phyloP scores from a whole-genome alignment of 2,329 filamentous ascomycete species.

The Xylariaceae sp. region DNA sequence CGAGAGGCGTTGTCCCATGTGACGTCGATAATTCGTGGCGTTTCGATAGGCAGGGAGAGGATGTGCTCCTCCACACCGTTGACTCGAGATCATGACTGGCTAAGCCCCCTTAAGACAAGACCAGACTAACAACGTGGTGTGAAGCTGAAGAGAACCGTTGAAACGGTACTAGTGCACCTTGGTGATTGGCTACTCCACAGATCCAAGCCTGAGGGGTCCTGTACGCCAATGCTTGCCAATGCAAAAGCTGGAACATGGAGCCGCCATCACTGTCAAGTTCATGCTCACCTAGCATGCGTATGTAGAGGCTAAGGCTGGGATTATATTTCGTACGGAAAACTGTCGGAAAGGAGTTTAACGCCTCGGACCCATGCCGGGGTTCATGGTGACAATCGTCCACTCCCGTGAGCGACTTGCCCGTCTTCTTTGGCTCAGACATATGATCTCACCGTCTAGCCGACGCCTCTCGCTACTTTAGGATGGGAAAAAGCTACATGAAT shows the following conservation, averaged over 20 bases:
- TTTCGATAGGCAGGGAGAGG: background rate
- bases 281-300: background rate
- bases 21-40: constrained; percentile 9
- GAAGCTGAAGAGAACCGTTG: constrained; percentile 20
- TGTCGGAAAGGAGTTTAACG: constrained; percentile 22
- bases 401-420: constrained; percentile 6
- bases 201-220: constrained; percentile 22
- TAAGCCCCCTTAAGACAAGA: constrained; percentile 24
- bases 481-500: constrained; percentile 17
- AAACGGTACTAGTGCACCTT: constrained; percentile 20
- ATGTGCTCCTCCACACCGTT: constrained; percentile 18
- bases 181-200: constrained; percentile 33
- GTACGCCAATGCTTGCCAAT: constrained; percentile 22
- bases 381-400: constrained; percentile 10
- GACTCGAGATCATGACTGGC: constrained; percentile 25
- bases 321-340: constrained; percentile 19
- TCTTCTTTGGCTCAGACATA: constrained; percentile 16
- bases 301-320: constrained; percentile 22
- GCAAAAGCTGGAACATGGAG: constrained; percentile 23
- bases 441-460: constrained; percentile 5
- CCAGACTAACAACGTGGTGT: constrained; percentile 13
- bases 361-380: constrained; percentile 17
- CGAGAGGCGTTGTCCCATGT: background rate
- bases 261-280: constrained; percentile 25
- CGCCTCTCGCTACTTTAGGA: constrained; percentile 14